Conservation (phyloP, 2,329 filamentous ascomycete genomes). For the Simplicillium aogashimaense region DNA sequence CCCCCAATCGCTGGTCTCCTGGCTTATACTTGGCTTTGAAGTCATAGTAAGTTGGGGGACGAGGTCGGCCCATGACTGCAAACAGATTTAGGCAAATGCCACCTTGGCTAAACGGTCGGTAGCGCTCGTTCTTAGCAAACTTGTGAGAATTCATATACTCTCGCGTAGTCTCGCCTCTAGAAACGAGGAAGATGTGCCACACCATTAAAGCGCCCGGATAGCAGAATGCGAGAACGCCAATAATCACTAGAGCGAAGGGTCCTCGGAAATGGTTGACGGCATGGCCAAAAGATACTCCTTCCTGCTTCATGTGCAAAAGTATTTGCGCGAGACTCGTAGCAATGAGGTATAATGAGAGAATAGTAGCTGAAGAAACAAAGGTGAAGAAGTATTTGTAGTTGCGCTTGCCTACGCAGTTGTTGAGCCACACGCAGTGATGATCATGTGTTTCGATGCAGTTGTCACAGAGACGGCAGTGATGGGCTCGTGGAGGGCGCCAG, state of each 20-base stretch:
- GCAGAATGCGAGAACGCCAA: conserved; percentile 60
- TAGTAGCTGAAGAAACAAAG: conserved; percentile 71
- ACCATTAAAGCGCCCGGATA: conserved; percentile 78
- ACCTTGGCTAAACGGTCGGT: conserved; percentile 79
- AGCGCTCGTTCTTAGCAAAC: conserved; percentile 83
- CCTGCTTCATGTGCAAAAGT: conserved; percentile 55
- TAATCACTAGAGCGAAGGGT: conserved; percentile 82
- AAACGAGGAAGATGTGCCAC: conserved; percentile 89
- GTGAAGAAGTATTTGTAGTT: conserved; percentile 98
- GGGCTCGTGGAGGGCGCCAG: conserved; percentile 89
- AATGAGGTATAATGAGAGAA: conserved; percentile 68
- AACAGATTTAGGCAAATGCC: conserved; percentile 69
- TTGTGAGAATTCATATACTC: conserved; percentile 97
- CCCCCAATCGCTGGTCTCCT: conserved; percentile 78
- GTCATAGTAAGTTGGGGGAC: conserved; percentile 77
- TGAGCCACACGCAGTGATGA: conserved; percentile 98
- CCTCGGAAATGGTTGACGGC: conserved; percentile 65
- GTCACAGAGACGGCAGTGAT: conserved; percentile 94
- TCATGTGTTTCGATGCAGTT: conserved; percentile 97
- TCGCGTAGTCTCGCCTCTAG: conserved; percentile 84
- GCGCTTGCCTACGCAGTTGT: conserved; percentile 92
- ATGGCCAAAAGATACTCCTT: conserved; percentile 55
- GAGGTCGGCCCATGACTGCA: conserved; percentile 70
- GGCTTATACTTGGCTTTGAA: conserved; percentile 71
- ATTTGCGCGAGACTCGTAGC: conserved; percentile 74